Evolutionary conservation across 2,329 filamentous ascomycete genomes (phyloP).

Genomic region (Hortaea werneckii): DNA sequence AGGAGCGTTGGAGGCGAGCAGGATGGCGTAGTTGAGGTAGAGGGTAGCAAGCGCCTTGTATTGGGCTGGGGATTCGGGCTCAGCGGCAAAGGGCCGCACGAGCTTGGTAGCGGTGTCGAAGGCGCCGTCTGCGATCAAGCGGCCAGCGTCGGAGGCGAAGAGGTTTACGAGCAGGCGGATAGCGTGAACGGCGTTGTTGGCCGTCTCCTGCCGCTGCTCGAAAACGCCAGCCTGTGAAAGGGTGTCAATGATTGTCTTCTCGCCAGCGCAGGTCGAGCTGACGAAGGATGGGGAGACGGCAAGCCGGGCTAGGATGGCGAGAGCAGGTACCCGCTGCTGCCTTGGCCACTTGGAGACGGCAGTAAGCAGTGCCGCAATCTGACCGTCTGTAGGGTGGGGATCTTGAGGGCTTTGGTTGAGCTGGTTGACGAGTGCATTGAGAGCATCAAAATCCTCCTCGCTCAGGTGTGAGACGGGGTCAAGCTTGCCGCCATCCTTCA

Average conservation of each 20-base stretch:
- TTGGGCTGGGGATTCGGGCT: constrained; percentile 50
- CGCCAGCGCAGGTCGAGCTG: constrained; percentile 42
- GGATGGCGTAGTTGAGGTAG: constrained; percentile 74
- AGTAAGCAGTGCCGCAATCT: constrained; percentile 51
- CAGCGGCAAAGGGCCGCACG: constrained; percentile 52
- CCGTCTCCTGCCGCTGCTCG: constrained; percentile 44
- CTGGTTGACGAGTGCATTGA: constrained; percentile 52
- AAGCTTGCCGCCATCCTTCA: constrained; percentile 42
- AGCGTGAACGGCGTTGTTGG: constrained; percentile 82
- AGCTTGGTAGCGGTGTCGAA: constrained; percentile 53
- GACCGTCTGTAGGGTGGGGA: constrained; percentile 25
- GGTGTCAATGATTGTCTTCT: constrained; percentile 48
- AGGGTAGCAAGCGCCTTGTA: constrained; percentile 72
- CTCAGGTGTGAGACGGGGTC: constrained; percentile 54
- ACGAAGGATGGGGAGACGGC: constrained; percentile 59
- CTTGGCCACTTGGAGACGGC: constrained; percentile 72
- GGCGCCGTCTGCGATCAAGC: constrained; percentile 44
- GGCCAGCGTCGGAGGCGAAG: constrained; percentile 65
- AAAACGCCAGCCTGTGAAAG: constrained; percentile 52
- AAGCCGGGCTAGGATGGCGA: constrained; percentile 80
- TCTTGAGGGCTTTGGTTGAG: constrained; percentile 45
- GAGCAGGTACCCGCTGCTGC: constrained; percentile 66
- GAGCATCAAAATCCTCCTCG: constrained; percentile 54
- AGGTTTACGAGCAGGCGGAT: constrained; percentile 74
- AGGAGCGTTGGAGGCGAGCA: constrained; percentile 41